Conservation (phyloP, 345 rosid species). For the Abelmoschus esculentus region DNA sequence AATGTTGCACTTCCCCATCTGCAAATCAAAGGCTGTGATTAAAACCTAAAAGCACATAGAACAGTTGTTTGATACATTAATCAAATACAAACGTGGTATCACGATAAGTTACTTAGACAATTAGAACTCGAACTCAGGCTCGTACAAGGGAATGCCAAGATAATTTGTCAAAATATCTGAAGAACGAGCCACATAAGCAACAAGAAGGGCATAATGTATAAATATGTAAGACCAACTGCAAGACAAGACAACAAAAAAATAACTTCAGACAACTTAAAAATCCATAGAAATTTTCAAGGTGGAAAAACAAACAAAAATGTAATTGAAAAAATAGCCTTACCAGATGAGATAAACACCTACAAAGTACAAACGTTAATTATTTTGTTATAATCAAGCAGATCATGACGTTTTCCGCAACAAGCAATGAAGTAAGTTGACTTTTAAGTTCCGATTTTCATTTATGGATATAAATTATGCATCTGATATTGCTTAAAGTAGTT, state of each 20-base stretch:
- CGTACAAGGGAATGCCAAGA: constrained; percentile 77
- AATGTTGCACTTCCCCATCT: constrained; percentile 89
- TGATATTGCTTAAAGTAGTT: not conserved
- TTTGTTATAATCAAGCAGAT: not conserved
- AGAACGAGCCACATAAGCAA: constrained; percentile 93
- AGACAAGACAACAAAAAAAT: constrained; percentile 20
- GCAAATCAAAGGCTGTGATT: constrained; percentile 37
- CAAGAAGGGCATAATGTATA: constrained; percentile 83
- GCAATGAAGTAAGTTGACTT: not conserved
- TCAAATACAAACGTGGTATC: not conserved
- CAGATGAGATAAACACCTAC: not conserved
- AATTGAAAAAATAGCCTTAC: not conserved
- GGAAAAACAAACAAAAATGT: not conserved
- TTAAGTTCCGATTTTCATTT: not conserved
- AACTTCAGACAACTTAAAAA: constrained; percentile 5
- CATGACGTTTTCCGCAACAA: not conserved
- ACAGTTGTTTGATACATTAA: constrained; percentile 11
- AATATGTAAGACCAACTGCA: constrained; percentile 92
- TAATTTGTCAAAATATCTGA: constrained; percentile 70
- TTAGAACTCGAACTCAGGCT: constrained; percentile 16
- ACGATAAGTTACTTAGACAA: not conserved
- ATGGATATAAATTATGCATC: not conserved
- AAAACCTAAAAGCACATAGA: constrained; percentile 19
- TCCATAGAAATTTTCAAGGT: not conserved
- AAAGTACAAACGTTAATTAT: not conserved